Evolutionary conservation across 805 yeast genomes (phyloP).

Genomic region (Clavispora phyllophila): DNA sequence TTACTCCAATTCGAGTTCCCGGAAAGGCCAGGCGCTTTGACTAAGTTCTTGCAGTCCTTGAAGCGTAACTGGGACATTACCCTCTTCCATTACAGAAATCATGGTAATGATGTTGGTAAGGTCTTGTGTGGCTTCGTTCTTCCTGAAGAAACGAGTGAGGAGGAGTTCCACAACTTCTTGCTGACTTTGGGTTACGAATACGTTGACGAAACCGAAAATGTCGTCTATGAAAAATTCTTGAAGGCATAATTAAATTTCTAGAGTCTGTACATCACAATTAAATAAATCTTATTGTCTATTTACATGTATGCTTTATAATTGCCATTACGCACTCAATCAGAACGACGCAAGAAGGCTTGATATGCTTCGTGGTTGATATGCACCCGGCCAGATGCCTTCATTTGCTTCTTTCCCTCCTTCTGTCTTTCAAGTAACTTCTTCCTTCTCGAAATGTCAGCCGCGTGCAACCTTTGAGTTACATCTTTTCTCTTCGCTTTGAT

Average conservation of each 20-base stretch:
- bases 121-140: conserved; percentile 86
- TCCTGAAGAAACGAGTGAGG: conserved; percentile 60
- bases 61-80: conserved; percentile 86
- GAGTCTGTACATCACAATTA: not conserved
- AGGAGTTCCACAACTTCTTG: conserved; percentile 64
- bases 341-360: conserved; percentile 66
- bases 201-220: conserved; percentile 77
- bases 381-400: conserved; percentile 77
- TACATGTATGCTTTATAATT: not conserved
- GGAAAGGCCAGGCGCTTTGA: conserved; percentile 92
- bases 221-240: conserved; percentile 79
- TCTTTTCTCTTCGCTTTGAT: conserved; percentile 91
- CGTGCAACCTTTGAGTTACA: conserved; percentile 90
- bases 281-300: not conserved
- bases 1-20: conserved; percentile 89
- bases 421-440: conserved; percentile 84
- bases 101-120: conserved; percentile 92
- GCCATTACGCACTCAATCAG: conserved; percentile 11
- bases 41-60: conserved; percentile 67
- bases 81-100: conserved; percentile 93
- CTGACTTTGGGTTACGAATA: conserved; percentile 69
- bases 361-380: conserved; percentile 79
- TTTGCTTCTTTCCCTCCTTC: conserved; percentile 85
- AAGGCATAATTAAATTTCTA: conserved; percentile 9
- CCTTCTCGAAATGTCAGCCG: conserved; percentile 85